phyloP scores from a whole-genome alignment of 78 protist species.

The Creolimax fragrantissima region DNA sequence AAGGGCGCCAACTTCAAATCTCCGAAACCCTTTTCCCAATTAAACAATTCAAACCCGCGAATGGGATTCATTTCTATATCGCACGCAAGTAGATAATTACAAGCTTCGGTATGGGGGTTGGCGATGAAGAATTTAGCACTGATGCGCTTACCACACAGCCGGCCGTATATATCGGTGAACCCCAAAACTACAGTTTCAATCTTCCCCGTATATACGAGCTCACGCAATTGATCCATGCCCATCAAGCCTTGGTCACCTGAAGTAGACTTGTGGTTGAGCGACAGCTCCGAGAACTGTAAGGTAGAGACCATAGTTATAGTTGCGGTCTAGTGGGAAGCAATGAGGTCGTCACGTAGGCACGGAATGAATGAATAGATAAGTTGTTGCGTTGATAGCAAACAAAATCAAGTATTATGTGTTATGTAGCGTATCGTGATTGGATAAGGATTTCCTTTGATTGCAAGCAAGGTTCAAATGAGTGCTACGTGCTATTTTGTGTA shows the following conservation, averaged over 20 bases:
- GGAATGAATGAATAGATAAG: no score
- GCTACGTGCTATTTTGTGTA: no score
- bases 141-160: conserved; percentile 9
- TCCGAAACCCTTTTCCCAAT: conserved; percentile 33
- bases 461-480: no score
- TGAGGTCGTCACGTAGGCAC: no score
- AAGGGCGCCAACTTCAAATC: conserved; percentile 4
- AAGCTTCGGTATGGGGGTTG: neutral
- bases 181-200: conserved; percentile 21
- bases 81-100: conserved; percentile 24
- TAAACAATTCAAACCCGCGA: conserved; percentile 10
- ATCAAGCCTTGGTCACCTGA: conserved; percentile 6
- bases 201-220: neutral
- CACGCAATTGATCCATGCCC: neutral
- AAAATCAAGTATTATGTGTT: no score
- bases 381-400: no score
- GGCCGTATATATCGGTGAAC: conserved; percentile 34
- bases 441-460: no score
- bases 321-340: no score
- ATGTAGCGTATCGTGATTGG: no score
- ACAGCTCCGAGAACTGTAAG: no score
- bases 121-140: conserved; percentile 22
- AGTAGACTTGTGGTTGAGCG: no score
- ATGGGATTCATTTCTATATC: conserved; percentile 41
- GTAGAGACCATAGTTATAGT: no score